Conservation (phyloP, 805 yeast genomes). For the Dipodascopsis tothii region DNA sequence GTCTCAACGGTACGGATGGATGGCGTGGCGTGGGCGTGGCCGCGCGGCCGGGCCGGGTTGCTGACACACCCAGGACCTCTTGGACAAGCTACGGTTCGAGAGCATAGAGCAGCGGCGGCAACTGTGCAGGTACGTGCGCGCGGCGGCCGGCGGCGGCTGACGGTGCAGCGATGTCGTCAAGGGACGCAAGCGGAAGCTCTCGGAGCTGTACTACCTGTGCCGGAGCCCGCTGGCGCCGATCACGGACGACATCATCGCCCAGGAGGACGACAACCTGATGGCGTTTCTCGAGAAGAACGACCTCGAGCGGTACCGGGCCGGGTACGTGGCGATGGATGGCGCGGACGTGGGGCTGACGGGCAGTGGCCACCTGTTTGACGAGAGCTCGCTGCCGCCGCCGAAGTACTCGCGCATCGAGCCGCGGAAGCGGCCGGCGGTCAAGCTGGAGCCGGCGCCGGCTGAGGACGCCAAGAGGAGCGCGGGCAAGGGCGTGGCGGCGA, state of each 20-base stretch:
- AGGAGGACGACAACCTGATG: slow-evolving; percentile 37
- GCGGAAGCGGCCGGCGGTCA: background rate
- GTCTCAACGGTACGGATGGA: slow-evolving; percentile 13
- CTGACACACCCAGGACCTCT: slow-evolving; percentile 18
- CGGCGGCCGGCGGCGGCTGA: background rate
- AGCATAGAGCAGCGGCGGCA: slow-evolving; percentile 41
- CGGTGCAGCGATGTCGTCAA: slow-evolving; percentile 36
- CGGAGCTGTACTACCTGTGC: slow-evolving; percentile 52
- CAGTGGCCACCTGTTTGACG: slow-evolving; percentile 29
- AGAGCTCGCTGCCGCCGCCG: slow-evolving; percentile 30
- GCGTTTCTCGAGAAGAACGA: slow-evolving; percentile 48
- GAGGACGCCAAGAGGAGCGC: background rate
- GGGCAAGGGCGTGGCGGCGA: background rate
- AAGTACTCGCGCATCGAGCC: slow-evolving; percentile 1
- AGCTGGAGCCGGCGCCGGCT: background rate
- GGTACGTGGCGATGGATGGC: slow-evolving; percentile 26
- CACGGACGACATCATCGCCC: slow-evolving; percentile 34
- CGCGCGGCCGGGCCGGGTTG: background rate
- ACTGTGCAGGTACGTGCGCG: slow-evolving; percentile 32
- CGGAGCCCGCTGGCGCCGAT: slow-evolving; percentile 44
- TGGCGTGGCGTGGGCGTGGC: background rate
- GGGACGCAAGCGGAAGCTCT: slow-evolving; percentile 49
- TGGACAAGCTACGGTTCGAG: slow-evolving; percentile 41
- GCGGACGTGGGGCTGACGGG: slow-evolving; percentile 1
- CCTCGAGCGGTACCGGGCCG: slow-evolving; percentile 39